Conservation (phyloP, 345 rosid genomes). For the Streptanthus diversifolius region DNA sequence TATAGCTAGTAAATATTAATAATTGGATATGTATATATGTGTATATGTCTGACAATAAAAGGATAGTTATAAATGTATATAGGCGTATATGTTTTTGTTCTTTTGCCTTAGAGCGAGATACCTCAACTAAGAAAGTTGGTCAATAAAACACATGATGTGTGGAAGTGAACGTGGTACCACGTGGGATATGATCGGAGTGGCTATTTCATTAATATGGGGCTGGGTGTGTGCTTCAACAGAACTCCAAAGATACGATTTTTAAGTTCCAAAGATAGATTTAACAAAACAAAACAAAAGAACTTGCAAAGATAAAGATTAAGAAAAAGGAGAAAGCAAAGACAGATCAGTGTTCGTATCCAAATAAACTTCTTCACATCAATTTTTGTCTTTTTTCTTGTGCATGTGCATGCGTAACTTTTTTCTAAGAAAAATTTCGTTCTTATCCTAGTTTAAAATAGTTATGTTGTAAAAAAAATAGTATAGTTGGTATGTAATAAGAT, state of each 20-base stretch:
- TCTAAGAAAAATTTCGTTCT: not conserved
- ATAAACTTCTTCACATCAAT: not conserved
- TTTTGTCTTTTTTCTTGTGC: not conserved
- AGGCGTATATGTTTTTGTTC: too few species aligned
- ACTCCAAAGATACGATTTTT: not conserved
- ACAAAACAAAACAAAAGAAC: not conserved
- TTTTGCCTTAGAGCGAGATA: too few species aligned
- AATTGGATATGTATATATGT: too few species aligned
- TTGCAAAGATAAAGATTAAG: not conserved
- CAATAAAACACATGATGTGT: too few species aligned
- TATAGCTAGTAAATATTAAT: too few species aligned
- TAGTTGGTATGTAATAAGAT: too few species aligned
- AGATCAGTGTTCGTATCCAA: not conserved
- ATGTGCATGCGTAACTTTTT: not conserved
- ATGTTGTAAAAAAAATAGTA: too few species aligned
- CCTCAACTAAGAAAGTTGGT: too few species aligned
- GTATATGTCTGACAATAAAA: too few species aligned
- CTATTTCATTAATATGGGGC: not conserved
- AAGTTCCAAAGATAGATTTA: not conserved
- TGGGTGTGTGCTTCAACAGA: not conserved
- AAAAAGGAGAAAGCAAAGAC: not conserved
- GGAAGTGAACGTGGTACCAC: conserved; percentile 26
- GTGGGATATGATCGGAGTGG: conserved; percentile 17
- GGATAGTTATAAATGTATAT: too few species aligned
- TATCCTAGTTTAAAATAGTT: too few species aligned